Evolutionary conservation across 257 asterid genomes (phyloP), one percentile per base, ranked within the genome.

Genomic region (Petunia secreta): DNA sequence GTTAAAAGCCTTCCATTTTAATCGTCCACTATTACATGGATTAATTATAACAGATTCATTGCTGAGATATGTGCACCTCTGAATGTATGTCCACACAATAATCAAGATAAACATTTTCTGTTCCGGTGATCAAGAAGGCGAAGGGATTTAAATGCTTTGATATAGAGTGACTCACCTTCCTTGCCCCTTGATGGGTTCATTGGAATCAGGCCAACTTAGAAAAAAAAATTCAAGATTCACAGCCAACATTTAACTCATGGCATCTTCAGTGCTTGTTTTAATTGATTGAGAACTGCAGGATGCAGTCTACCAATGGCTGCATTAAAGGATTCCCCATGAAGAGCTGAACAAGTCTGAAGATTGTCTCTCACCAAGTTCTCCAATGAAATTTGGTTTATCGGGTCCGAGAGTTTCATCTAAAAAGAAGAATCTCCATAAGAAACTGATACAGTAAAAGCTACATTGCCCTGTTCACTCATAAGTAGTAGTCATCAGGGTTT

Each of bases 191-290:
- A 73, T 60, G 75, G 71, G 86, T 67, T 39, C 79, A 54, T 58
- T 37, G 39, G 86, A 75, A 87, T 58, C 67, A 75, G 36, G 50
- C 84, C 80, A 87, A 82, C 84, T 74, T 68, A 79, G 63, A 83
- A 52, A 65, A 69, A 60, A 82, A 82, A 44, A 81, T 59, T 78
- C 78, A 82, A 41, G 77, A 77, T 53, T 55, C 62, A 66, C 43
- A 9, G 43, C 60, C 59, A 59, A 15, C 40, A 57, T 15, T n/a
- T 74, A 44, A 79, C 80, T 90, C 86, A 96, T 50, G 96, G 86
- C 98, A 96, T 91, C 84, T 92, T 89, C 81, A 96, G 67, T 79
- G 98, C 98, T 79, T 80, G 95, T 85, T 96, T 94, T 85, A 96
- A 82, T 85, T 96, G 98, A 58, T 90, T 80, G 53, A 96, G 81